Evolutionary conservation across 2,329 filamentous ascomycete species (phyloP).

Genomic region (Calonectria naviculata): DNA sequence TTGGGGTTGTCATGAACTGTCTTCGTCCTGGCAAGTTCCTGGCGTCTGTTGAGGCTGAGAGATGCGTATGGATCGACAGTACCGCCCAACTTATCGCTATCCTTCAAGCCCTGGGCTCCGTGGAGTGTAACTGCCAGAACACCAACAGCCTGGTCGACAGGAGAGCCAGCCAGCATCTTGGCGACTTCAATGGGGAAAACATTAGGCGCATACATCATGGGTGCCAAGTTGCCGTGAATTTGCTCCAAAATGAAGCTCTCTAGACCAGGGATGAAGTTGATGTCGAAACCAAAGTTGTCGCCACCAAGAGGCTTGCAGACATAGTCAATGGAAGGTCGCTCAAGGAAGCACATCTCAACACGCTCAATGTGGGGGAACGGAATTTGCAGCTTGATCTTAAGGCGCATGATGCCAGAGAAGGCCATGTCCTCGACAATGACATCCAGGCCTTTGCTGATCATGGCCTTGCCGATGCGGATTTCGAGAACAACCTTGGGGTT

Average conservation of each 20-base stretch:
- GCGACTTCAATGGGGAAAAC: constrained; percentile 99
- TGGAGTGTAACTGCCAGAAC: constrained; percentile 93
- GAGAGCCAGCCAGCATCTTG: constrained; percentile 95
- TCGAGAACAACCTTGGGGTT: constrained; percentile 98
- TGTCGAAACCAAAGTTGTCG: constrained; percentile 95
- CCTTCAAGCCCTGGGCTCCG: constrained; percentile 92
- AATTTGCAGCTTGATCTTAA: constrained; percentile 97
- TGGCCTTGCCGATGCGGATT: constrained; percentile 92
- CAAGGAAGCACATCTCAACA: constrained; percentile 94
- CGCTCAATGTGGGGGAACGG: constrained; percentile 96
- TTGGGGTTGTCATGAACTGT: constrained; percentile 85
- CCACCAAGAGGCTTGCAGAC: constrained; percentile 98
- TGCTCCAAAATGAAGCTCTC: constrained; percentile 95
- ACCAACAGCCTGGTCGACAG: constrained; percentile 95
- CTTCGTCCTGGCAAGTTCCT: constrained; percentile 89
- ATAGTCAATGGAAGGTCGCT: constrained; percentile 91
- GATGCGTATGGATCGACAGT: constrained; percentile 91
- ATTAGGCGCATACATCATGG: constrained; percentile 98
- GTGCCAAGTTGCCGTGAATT: constrained; percentile 91
- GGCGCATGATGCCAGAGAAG: constrained; percentile 93
- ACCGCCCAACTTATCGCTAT: constrained; percentile 91
- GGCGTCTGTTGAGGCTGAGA: constrained; percentile 85
- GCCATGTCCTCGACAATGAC: constrained; percentile 99
- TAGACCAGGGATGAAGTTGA: constrained; percentile 97
- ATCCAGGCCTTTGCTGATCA: constrained; percentile 96